phyloP scores from a whole-genome alignment of 2,329 filamentous ascomycete species.

The Colletotrichum filicis region DNA sequence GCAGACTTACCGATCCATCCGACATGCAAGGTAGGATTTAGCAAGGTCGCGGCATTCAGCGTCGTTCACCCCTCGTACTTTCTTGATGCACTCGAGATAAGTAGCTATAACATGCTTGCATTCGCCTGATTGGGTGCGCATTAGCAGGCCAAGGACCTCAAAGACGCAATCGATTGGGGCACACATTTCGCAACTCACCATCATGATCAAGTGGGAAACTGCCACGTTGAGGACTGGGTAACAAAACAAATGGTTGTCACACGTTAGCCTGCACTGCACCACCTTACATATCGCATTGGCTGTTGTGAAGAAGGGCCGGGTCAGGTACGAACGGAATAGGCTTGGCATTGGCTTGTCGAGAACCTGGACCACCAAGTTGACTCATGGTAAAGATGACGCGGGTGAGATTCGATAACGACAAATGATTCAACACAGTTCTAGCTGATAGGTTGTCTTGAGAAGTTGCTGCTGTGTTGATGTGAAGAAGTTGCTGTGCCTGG shows the following conservation, averaged over 20 bases:
- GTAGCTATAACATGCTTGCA: slow-evolving; percentile 89
- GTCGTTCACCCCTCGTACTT: slow-evolving; percentile 84
- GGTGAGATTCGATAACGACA: not conserved
- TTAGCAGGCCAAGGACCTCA: slow-evolving; percentile 11
- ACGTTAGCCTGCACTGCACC: not conserved
- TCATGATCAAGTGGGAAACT: slow-evolving; percentile 98
- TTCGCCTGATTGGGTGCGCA: slow-evolving; percentile 71
- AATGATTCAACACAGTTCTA: not conserved
- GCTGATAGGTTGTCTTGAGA: not conserved
- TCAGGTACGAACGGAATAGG: slow-evolving; percentile 72
- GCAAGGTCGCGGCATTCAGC: slow-evolving; percentile 85
- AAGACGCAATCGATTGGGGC: not conserved
- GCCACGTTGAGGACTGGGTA: slow-evolving; percentile 81
- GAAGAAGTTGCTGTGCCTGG: not conserved
- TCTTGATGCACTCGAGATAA: slow-evolving; percentile 90
- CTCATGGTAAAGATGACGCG: slow-evolving; percentile 56
- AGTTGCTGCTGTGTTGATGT: not conserved
- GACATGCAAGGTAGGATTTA: slow-evolving; percentile 88
- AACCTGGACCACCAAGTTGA: slow-evolving; percentile 77
- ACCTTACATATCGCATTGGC: not conserved
- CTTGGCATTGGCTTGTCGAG: slow-evolving; percentile 70
- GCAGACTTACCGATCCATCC: slow-evolving; percentile 84
- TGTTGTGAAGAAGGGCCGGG: not conserved
- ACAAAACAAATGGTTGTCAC: not conserved
- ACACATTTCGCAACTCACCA: slow-evolving; percentile 52